Evolutionary conservation across 306 rosid genomes (phyloP), one percentile per base, ranked within the genome.

Genomic region (Ceratonia siliqua): DNA sequence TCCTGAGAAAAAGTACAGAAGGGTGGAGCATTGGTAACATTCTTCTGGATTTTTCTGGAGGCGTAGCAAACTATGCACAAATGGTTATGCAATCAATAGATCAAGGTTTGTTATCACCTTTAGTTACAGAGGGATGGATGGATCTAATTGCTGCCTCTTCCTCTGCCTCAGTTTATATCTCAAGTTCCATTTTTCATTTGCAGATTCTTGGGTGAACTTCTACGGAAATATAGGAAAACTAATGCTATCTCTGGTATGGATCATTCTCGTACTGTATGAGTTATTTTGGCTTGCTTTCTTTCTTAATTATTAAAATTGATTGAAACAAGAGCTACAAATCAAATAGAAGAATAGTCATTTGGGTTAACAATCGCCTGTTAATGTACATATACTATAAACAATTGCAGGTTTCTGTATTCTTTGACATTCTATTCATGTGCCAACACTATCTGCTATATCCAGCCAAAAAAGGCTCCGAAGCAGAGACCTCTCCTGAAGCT

Each of bases 11-110:
- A 83, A 90, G 96, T 84, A 94, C 96, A 0, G 84, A 90, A 38
- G 97, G 99, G 13, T 92, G 92, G 85, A 94, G 96, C 84, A 94
- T 94, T 57, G 92, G 80, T 14, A 90, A 88, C 73, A 86, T 92
- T 70, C 75, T 92, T 38, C 84, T 94, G 8, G 99, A 94, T 78
- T 90, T 94, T 67, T 70, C 82, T 14, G 99, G 97, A 84, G 86
- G 95, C 8, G 7, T 89, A 45, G 82, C 89, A 64, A 94, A 89
- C 79, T 94, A 90, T 56, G 78, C 32, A 18, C 96, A 94, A 82
- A 88, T 94, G 99, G 69, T 74, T 52, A 79, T 90, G 80, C 99
- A 94, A 78, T 92, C 99, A 38, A 76, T 88, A 33, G 99, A 94
- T 82, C 99, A 94, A 90, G 82, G 98, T 94, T 41, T 63, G 52